Base-by-base conservation (phyloP, 306 rosid genomes). In the Castanea mollissima region DNA sequence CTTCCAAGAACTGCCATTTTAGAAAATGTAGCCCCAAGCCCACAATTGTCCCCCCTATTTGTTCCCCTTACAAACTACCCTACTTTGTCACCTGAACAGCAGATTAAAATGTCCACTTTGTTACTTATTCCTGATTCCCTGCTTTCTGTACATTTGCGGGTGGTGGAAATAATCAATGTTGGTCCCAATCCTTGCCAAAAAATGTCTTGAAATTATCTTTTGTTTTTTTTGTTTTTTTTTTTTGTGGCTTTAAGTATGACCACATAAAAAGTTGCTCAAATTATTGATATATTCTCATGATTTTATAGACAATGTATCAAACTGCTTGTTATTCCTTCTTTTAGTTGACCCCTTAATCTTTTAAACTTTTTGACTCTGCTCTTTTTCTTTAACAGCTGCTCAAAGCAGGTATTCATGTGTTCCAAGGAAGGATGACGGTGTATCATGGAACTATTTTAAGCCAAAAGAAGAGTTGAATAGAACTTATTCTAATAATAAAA, bases 371-470 rank as follows among this genome's bases (percentile, higher is more conserved):
- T 68, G 58, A 16, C 12, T 27, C 52, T 76, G 54, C 56, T 74
- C 55, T 41, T 64, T 78, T 78, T 59, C 68, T 44, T 38, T 55
- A 73, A 12, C 82, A 94, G 99, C 85, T 86, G 82, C 84, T 79
- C 75, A 18, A 38, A 71, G 69, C 72, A 65, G 84, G 74, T 76
- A 80, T 76, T 71, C 71, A 9, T 82, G 80, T 73, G 76, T 87
- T 55, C 80, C 82, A 32, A 77, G 77, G 71, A 83, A 86, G 74
- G 72, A 71, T 65, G 62, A 25, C 77, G 76, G 76, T 74, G 64
- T 70, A n/a, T 14, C 76, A 0, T 6, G 80, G 91, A 56, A 59
- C 35, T 79, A 52, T 16, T 23, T 78, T 83, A 76, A 77, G 82
- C 67, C 83, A 59, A 82, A 56, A 49, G 65, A 77, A 77, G 84